Evolutionary conservation across 192 early-diverging fungal species (phyloP), one percentile per base, ranked within the genome.

Genomic region (Coemansia sp.): DNA sequence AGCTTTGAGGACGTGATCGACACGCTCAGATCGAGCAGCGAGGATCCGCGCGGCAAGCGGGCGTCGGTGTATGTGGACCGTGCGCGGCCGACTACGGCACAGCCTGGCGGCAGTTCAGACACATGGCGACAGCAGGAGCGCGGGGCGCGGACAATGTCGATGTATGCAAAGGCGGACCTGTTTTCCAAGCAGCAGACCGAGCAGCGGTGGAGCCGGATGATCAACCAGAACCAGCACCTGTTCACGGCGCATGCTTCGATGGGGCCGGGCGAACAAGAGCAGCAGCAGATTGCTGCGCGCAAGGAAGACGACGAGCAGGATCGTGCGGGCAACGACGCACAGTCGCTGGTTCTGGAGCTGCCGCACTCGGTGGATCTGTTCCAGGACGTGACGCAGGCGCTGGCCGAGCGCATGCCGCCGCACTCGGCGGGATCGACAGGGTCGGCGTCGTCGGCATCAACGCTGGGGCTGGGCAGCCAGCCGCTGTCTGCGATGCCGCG

Each of bases 201-300:
- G 49, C 62, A 54, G 62, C 72, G 72, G 9, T 75, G 72, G 72
- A 68, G 57, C 27, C 72, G 65, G 15, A 64, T 68, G 38, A 55
- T 75, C 53, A 50, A n/a, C 54, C 50, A 67, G 46, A 75, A 75
- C 50, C 72, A 75, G 58, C 72, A 75, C 31, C 55, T 75, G 42
- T 75, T 75, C 50, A 35, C 35, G 4, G 14, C 57, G 1, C 43
- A 63, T 4, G 8, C 17, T 15, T 23, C 12, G 15, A 25, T 32
- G 23, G 40, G n/a, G n/a, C n/a, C 36, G 17, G 12, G 43, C 28
- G 55, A 17, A 30, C 46, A 53, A 4, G 55, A 57, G 17, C 12
- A 27, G 9, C 2, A 21, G n/a, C 26, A 48, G 25, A 28, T 47
- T 21, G 55, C 17, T n/a, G 48, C 38, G n/a, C 2, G 44, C 23